phyloP scores from a whole-genome alignment of 768 basidiomycete genomes.

The Boletus pseudo-olivaceus region DNA sequence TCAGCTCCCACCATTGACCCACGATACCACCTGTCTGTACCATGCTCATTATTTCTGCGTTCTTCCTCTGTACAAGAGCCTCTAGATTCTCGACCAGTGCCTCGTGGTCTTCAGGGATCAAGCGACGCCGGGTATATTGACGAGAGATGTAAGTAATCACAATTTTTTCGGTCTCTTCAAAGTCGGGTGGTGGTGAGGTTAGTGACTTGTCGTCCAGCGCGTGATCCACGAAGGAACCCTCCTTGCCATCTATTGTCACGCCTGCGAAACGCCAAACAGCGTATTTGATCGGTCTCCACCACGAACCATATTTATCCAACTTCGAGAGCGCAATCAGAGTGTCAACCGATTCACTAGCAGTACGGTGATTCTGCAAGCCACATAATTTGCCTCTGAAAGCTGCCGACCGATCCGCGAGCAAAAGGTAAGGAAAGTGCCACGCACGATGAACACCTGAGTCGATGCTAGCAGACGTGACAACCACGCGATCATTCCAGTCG shows the following conservation, averaged over 20 bases:
- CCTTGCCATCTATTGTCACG: slow-evolving; percentile 31
- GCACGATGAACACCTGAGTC: slow-evolving; percentile 40
- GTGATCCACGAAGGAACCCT: slow-evolving; percentile 24
- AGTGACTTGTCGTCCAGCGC: neutral
- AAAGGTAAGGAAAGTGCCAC: slow-evolving; percentile 67
- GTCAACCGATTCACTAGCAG: slow-evolving; percentile 65
- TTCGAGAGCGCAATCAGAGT: slow-evolving; percentile 42
- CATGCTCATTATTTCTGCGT: slow-evolving; percentile 14
- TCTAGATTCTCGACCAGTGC: slow-evolving; percentile 49
- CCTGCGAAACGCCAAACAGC: slow-evolving; percentile 69
- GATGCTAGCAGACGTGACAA: slow-evolving; percentile 19
- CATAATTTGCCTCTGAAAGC: slow-evolving; percentile 65
- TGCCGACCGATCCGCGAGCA: slow-evolving; percentile 75
- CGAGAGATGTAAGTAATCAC: slow-evolving; percentile 74
- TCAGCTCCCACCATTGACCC: slow-evolving; percentile 52
- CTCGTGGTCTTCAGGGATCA: slow-evolving; percentile 54
- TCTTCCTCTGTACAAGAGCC: slow-evolving; percentile 44
- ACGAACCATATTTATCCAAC: slow-evolving; percentile 39
- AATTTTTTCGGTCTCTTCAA: slow-evolving; percentile 45
- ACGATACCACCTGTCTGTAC: neutral
- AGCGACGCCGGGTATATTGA: slow-evolving; percentile 50
- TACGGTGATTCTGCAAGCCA: slow-evolving; percentile 64
- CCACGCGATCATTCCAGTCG: slow-evolving; percentile 69
- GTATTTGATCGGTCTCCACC: slow-evolving; percentile 77
- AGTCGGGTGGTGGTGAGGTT: slow-evolving; percentile 9